Conservation (phyloP, 257 asterid species). For the Ballota nigra region DNA sequence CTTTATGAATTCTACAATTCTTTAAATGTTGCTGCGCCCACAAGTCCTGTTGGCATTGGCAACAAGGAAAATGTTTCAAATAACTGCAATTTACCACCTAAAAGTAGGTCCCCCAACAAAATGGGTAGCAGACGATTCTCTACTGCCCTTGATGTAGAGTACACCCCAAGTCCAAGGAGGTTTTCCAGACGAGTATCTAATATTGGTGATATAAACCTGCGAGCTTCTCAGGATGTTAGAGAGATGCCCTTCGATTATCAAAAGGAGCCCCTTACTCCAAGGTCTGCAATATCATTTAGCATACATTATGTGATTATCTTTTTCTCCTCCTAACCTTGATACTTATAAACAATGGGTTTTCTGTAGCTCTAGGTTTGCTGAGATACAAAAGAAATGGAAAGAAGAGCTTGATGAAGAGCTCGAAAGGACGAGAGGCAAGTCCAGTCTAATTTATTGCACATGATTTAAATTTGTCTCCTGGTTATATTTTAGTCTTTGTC, state of each 20-base stretch:
- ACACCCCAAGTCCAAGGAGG: slow-evolving; percentile 63
- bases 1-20: slow-evolving; percentile 88
- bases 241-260: slow-evolving; percentile 52
- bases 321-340: slow-evolving; percentile 13
- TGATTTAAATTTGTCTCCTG: slow-evolving; percentile 3
- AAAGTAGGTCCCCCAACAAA: slow-evolving; percentile 83
- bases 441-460: slow-evolving; percentile 14
- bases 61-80: slow-evolving; percentile 79
- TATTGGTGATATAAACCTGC: slow-evolving; percentile 37
- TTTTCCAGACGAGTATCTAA: slow-evolving; percentile 70
- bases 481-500: not conserved
- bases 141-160: slow-evolving; percentile 58
- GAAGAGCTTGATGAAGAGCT: slow-evolving; percentile 97
- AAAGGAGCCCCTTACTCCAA: slow-evolving; percentile 66
- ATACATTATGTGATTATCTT: slow-evolving; percentile 3
- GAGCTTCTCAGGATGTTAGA: slow-evolving; percentile 57
- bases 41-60: slow-evolving; percentile 52
- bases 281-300: slow-evolving; percentile 39
- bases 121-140: slow-evolving; percentile 70
- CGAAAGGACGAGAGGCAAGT: slow-evolving; percentile 83
- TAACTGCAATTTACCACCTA: slow-evolving; percentile 81
- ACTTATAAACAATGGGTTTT: slow-evolving; percentile 18
- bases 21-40: slow-evolving; percentile 55
- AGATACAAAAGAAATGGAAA: slow-evolving; percentile 90
- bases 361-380: slow-evolving; percentile 52